Percentiles rank a stretch among this genome's conserved stretches.
Evolutionary conservation across 2,329 filamentous ascomycete genomes (phyloP).

Genomic region (Trichoderma brevicompactum): DNA sequence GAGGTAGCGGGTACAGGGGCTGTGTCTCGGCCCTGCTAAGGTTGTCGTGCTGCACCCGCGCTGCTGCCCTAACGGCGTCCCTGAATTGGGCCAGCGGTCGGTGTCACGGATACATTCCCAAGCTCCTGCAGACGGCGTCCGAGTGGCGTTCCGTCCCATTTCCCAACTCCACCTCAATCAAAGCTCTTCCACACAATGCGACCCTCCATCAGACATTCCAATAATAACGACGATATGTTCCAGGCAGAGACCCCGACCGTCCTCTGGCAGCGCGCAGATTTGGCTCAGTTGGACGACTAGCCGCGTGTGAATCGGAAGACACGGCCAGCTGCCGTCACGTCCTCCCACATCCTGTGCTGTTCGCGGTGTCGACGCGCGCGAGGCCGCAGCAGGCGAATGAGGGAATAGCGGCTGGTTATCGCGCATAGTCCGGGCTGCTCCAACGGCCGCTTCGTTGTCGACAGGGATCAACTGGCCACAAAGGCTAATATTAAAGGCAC

Average conservation of each 20-base stretch:
- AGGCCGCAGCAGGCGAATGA: background rate
- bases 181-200: constrained; percentile 29
- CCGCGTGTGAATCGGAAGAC: constrained; percentile 10
- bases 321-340: constrained; percentile 1
- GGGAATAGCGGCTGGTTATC: constrained; percentile 6
- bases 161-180: constrained; percentile 31
- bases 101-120: constrained; percentile 22
- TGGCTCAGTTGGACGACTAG: background rate
- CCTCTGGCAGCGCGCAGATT: background rate
- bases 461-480: constrained; percentile 11
- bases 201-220: constrained; percentile 26
- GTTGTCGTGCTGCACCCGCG: background rate
- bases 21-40: constrained; percentile 8
- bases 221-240: constrained; percentile 9
- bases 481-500: constrained; percentile 20
- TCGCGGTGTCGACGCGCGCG: constrained; percentile 4
- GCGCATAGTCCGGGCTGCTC: background rate
- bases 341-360: constrained; percentile 2
- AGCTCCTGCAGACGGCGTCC: constrained; percentile 25
- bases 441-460: constrained; percentile 14
- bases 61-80: constrained; percentile 25
- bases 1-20: constrained; percentile 28
- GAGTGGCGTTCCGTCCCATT: constrained; percentile 28
- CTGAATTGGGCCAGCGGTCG: constrained; percentile 16
- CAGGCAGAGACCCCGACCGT: too few species aligned